Conservation (phyloP, 495 filamentous ascomycete genomes). For the Penicilliopsis zonata region DNA sequence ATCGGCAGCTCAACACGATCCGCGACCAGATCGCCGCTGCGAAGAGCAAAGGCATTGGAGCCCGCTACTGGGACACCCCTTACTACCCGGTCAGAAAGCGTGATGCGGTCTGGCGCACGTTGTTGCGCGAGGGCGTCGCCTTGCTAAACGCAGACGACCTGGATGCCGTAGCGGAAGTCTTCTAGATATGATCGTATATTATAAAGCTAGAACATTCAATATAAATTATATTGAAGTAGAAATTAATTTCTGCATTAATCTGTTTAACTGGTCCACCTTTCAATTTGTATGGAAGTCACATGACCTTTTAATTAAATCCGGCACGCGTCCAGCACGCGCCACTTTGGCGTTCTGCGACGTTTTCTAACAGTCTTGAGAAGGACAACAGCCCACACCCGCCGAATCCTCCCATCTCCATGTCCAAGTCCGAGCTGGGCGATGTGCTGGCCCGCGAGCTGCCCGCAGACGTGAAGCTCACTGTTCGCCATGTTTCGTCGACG, state of each 20-base stretch:
- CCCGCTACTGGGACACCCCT: conserved; percentile 65
- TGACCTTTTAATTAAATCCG: conserved; percentile 1
- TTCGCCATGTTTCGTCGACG: conserved; percentile 83
- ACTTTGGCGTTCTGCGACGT: neutral
- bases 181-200: conserved; percentile 11
- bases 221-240: too few relatives aligned
- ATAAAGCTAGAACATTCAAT: too few relatives aligned
- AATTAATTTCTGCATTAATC: neutral
- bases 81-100: conserved; percentile 51
- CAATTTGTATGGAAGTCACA: neutral
- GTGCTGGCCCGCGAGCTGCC: conserved; percentile 61
- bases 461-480: conserved; percentile 50
- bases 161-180: conserved; percentile 34
- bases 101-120: conserved; percentile 55
- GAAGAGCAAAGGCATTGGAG: conserved; percentile 48
- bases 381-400: too few relatives aligned
- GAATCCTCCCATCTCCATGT: too few relatives aligned
- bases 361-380: neutral
- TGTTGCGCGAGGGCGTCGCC: conserved; percentile 56
- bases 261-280: neutral
- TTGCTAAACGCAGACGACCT: conserved; percentile 75
- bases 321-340: neutral
- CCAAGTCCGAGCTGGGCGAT: conserved; percentile 27
- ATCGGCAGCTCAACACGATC: conserved; percentile 45
- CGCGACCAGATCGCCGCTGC: conserved; percentile 49